Evolutionary conservation across 2,329 filamentous ascomycete genomes (phyloP).

Genomic region (Aspergillus calidoustus): DNA sequence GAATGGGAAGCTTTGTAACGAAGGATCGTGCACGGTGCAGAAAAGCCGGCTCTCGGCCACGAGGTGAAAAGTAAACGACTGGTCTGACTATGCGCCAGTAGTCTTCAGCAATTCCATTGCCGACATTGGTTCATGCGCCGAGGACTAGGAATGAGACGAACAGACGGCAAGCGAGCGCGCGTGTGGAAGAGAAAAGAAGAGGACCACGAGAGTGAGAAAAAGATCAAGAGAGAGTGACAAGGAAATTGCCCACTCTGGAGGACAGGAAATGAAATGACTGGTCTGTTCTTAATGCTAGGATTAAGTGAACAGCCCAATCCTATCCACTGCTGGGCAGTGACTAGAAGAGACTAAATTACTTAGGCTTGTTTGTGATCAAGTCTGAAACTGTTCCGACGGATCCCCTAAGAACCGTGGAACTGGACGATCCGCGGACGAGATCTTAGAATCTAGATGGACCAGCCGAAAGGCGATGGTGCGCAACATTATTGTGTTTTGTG

Average conservation of each 20-base stretch:
- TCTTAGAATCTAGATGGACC: not conserved
- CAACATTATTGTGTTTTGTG: not conserved
- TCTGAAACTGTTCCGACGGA: conserved; percentile 22
- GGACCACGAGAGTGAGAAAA: conserved; percentile 7
- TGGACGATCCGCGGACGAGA: conserved; percentile 1
- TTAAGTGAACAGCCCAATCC: conserved; percentile 26
- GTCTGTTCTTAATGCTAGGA: conserved; percentile 23
- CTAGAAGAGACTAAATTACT: conserved; percentile 23
- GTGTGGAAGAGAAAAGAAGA: conserved; percentile 6
- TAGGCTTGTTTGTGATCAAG: conserved; percentile 20
- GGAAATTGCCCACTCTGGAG: conserved; percentile 12
- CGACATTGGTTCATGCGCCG: conserved; percentile 1
- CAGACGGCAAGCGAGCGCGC: not conserved
- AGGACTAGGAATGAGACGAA: not conserved
- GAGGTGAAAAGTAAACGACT: not conserved
- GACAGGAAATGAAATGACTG: conserved; percentile 14
- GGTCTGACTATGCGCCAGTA: not conserved
- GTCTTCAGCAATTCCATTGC: conserved; percentile 4
- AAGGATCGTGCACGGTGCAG: conserved; percentile 14
- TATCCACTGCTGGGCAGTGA: conserved; percentile 10
- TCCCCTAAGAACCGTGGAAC: conserved; percentile 13
- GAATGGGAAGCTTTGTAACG: conserved; percentile 10
- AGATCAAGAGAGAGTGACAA: conserved; percentile 12
- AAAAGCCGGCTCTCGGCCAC: conserved; percentile 2
- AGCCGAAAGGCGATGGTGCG: not conserved